phyloP scores from a whole-genome alignment of 805 yeast species.

The Lipomyces yamadae region DNA sequence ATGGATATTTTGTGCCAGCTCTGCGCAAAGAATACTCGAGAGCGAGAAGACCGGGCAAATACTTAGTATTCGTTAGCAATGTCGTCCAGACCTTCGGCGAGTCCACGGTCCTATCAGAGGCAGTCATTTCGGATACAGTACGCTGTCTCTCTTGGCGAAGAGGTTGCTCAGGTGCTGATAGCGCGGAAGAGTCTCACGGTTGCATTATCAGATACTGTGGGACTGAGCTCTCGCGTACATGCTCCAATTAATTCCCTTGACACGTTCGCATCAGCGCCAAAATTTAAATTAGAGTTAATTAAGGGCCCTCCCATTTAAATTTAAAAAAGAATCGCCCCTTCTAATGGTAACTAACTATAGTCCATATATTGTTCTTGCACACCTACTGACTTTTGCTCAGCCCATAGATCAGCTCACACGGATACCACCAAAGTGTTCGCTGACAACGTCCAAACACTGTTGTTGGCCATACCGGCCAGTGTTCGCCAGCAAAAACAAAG shows the following conservation, averaged over 20 bases:
- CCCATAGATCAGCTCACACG: too few species aligned
- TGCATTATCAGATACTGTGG: not conserved
- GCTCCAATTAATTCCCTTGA: too few species aligned
- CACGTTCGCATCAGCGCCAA: too few species aligned
- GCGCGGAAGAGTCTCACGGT: not conserved
- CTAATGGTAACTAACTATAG: too few species aligned
- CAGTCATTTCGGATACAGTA: conserved; percentile 16
- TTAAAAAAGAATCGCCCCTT: too few species aligned
- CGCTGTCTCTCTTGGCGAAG: not conserved
- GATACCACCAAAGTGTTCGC: too few species aligned
- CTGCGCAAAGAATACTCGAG: conserved; percentile 54
- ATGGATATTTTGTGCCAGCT: conserved; percentile 54
- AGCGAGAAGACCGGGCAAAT: conserved; percentile 58
- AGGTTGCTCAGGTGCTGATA: not conserved
- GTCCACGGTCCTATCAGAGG: conserved; percentile 23
- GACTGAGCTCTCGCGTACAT: not conserved
- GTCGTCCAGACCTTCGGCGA: conserved; percentile 58
- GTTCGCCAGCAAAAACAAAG: too few species aligned
- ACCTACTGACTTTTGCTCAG: too few species aligned
- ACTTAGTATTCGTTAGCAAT: conserved; percentile 57
- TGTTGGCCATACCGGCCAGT: too few species aligned
- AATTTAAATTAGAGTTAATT: not conserved
- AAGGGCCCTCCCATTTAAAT: too few species aligned
- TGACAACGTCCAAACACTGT: too few species aligned
- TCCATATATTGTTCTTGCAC: too few species aligned